phyloP scores from a whole-genome alignment of 257 asterid species.

The Jasminum sambac region DNA sequence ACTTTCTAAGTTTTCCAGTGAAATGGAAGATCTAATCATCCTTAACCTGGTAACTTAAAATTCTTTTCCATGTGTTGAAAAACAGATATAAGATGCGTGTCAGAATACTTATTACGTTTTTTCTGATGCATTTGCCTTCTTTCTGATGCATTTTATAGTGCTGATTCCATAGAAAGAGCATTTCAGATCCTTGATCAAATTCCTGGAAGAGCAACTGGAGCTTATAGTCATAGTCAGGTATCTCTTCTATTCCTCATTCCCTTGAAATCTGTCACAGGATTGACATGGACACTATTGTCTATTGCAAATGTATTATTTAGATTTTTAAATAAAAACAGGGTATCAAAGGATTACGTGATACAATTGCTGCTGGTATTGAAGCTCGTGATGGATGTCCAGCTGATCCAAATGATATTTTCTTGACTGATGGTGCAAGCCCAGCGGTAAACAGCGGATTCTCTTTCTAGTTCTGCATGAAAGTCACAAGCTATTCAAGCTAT shows the following conservation, averaged over 20 bases:
- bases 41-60: not conserved
- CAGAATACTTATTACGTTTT: not conserved
- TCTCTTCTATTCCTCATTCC: conserved; percentile 16
- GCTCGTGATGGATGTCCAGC: conserved; percentile 97
- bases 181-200: conserved; percentile 88
- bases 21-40: not conserved
- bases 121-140: conserved; percentile 2
- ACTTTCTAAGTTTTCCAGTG: not conserved
- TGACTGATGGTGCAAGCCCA: conserved; percentile 99
- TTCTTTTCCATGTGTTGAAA: conserved; percentile 6
- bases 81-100: conserved; percentile 4
- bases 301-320: conserved; percentile 9
- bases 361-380: conserved; percentile 92
- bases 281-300: not conserved
- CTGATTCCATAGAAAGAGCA: conserved; percentile 91
- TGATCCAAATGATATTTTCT: conserved; percentile 86
- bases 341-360: conserved; percentile 89
- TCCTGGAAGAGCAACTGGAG: conserved; percentile 99
- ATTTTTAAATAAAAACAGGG: conserved; percentile 52
- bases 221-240: conserved; percentile 99
- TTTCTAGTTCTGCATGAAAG: not conserved
- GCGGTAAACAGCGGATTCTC: conserved; percentile 49
- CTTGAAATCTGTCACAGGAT: not conserved
- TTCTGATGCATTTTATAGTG: conserved; percentile 43
- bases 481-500: not conserved